These are phyloP conservation scores for Phyllosticta citribraziliensis DNA, from an alignment of 2,329 filamentous ascomycete genomes.

Conservation along the genomic window DNA sequence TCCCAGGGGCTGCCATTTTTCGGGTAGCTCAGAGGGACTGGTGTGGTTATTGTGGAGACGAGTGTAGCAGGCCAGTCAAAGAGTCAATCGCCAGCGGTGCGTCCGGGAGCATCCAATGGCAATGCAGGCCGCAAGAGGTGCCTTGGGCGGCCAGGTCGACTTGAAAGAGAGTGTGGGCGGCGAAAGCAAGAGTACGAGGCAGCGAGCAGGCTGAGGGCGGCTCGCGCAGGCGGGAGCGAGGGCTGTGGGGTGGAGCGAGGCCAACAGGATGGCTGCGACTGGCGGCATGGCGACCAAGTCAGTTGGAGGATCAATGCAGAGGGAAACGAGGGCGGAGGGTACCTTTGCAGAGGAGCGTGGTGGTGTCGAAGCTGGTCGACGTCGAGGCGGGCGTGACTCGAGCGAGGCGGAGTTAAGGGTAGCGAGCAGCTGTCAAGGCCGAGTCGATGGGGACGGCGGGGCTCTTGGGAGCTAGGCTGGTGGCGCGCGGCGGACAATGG, in stretches of 20 bases:
- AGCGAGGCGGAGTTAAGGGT: conserved; percentile 7
- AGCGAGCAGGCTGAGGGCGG: background rate
- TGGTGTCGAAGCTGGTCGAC: background rate
- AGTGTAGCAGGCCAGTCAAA: background rate
- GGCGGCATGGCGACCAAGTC: conserved; percentile 1
- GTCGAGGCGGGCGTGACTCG: conserved; percentile 7
- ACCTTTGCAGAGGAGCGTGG: conserved; percentile 4
- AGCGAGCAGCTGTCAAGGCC: background rate
- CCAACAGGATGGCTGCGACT: background rate
- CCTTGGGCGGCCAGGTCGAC: background rate
- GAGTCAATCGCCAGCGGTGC: background rate
- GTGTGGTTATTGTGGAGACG: background rate
- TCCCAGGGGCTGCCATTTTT: conserved; percentile 8
- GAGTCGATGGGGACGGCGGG: background rate
- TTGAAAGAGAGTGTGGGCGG: background rate
- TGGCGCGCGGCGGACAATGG: conserved; percentile 1
- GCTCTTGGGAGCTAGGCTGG: background rate
- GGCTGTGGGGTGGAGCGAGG: background rate
- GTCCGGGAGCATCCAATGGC: background rate
- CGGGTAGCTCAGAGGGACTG: background rate
- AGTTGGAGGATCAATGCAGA: conserved; percentile 4
- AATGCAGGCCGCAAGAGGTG: background rate
- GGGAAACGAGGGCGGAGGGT: background rate
- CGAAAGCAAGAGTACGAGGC: background rate
- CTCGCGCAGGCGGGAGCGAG: background rate